Evolutionary conservation across 768 basidiomycete species (phyloP).

Genomic region (Mycena chlorophos): DNA sequence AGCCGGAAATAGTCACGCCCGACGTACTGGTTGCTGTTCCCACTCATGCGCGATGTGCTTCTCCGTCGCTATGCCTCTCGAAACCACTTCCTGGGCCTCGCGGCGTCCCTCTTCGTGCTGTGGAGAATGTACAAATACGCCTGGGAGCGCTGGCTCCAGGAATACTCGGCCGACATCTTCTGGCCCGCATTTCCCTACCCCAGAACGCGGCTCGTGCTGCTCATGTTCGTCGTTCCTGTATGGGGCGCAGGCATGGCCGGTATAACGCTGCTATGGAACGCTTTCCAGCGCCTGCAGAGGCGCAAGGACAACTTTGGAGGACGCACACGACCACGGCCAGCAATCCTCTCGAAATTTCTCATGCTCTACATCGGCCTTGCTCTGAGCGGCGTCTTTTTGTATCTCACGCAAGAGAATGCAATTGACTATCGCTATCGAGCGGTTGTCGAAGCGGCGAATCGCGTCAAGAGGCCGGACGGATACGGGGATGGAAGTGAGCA

Average conservation of each 20-base stretch:
- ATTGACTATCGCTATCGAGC: conserved; percentile 27
- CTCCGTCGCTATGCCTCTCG: no score
- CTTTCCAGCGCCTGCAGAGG: not conserved
- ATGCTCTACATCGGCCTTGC: conserved; percentile 6
- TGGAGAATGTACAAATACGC: conserved; percentile 10
- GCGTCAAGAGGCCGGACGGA: conserved; percentile 17
- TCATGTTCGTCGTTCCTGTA: conserved; percentile 2
- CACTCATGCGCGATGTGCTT: no score
- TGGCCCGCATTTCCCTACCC: conserved; percentile 11
- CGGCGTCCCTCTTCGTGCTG: not conserved
- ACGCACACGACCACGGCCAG: not conserved
- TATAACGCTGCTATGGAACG: not conserved
- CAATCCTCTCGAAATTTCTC: conserved; percentile 1
- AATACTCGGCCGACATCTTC: conserved; percentile 4
- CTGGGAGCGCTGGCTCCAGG: conserved; percentile 1
- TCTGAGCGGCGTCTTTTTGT: conserved; percentile 14
- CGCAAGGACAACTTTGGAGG: not conserved
- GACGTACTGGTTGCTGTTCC: no score
- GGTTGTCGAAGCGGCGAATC: conserved; percentile 21
- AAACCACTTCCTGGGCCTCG: not conserved
- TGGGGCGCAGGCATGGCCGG: not conserved
- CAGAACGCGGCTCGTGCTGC: conserved; percentile 13
- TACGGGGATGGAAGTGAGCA: conserved; percentile 23
- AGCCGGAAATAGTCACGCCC: no score
- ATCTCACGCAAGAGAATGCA: conserved; percentile 25